A percentile compares a stretch with the other conserved stretches of the same genome.
phyloP scores from a whole-genome alignment of 2,329 filamentous ascomycete genomes.

The Hypoxylon sp. region DNA sequence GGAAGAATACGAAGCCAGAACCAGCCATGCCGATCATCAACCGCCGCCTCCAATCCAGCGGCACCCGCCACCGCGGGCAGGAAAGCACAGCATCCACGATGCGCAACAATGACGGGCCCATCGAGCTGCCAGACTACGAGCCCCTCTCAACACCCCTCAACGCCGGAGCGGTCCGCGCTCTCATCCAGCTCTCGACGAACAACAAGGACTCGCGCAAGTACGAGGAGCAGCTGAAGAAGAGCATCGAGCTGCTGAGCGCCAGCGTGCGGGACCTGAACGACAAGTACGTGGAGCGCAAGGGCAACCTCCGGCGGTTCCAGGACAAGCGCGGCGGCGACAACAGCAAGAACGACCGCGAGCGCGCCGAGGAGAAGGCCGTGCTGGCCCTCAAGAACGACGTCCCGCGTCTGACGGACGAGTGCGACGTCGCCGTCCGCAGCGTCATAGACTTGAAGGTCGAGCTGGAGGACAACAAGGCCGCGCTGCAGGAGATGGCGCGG shows the following conservation, averaged over 20 bases:
- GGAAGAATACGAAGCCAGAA: neutral
- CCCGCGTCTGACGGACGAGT: constrained; percentile 59
- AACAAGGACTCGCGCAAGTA: constrained; percentile 60
- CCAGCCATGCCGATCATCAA: constrained; percentile 34
- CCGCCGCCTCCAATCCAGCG: constrained; percentile 44
- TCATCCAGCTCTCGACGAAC: constrained; percentile 61
- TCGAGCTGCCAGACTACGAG: constrained; percentile 66
- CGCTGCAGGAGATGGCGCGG: constrained; percentile 57
- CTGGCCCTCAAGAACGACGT: constrained; percentile 59
- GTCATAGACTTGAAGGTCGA: constrained; percentile 66
- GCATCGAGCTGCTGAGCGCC: constrained; percentile 60
- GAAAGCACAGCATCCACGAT: constrained; percentile 30
- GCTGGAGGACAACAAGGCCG: constrained; percentile 63
- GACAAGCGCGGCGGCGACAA: constrained; percentile 55
- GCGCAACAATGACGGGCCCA: constrained; percentile 34
- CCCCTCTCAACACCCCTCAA: constrained; percentile 63
- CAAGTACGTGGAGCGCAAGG: constrained; percentile 55
- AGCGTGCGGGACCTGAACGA: constrained; percentile 67
- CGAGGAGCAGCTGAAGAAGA: constrained; percentile 63
- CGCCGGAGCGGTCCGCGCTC: constrained; percentile 56
- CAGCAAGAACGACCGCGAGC: constrained; percentile 56
- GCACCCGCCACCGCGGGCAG: constrained; percentile 35
- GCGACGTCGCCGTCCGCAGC: constrained; percentile 64
- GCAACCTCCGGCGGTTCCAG: constrained; percentile 54
- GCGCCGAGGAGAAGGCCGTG: constrained; percentile 58